These are phyloP conservation scores for Fusarium sp. DNA, from an alignment of 2,329 filamentous ascomycete species.

Conservation along the genomic window DNA sequence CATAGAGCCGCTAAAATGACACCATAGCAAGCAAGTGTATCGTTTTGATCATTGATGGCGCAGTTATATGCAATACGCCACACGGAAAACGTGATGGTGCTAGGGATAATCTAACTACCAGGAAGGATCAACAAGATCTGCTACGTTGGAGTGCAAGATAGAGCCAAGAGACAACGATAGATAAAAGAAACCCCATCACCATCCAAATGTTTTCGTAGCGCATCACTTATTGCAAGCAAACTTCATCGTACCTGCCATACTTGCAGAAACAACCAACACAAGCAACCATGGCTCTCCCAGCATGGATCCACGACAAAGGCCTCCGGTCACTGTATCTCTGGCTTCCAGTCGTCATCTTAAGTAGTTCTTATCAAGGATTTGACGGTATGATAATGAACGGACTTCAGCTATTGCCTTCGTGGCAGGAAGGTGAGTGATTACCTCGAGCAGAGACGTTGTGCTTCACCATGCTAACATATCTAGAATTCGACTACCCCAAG, in stretches of 20 bases:
- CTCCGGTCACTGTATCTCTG: conserved; percentile 4
- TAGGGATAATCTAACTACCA: not conserved
- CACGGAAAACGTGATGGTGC: not conserved
- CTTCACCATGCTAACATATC: not conserved
- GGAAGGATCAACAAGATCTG: not conserved
- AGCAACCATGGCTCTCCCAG: not conserved
- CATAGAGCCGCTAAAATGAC: not conserved
- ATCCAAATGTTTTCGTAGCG: not conserved
- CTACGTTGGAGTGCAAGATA: not conserved
- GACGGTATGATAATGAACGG: not conserved
- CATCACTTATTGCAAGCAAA: rapidly evolving
- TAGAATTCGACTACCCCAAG: conserved; percentile 1
- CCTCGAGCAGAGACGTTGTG: not conserved
- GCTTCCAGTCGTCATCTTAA: conserved; percentile 4
- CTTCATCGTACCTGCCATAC: too few species aligned
- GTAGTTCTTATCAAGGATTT: not conserved
- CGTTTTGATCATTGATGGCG: too few species aligned
- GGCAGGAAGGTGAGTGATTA: not conserved
- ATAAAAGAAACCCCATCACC: not conserved
- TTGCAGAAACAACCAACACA: not conserved
- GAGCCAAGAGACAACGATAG: not conserved
- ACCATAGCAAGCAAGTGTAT: too few species aligned
- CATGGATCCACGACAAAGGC: conserved; percentile 11
- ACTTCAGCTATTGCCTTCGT: not conserved
- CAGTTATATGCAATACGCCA: not conserved